Conservation (phyloP, 768 basidiomycete genomes). For the Xerocomus brunneocitrinus region DNA sequence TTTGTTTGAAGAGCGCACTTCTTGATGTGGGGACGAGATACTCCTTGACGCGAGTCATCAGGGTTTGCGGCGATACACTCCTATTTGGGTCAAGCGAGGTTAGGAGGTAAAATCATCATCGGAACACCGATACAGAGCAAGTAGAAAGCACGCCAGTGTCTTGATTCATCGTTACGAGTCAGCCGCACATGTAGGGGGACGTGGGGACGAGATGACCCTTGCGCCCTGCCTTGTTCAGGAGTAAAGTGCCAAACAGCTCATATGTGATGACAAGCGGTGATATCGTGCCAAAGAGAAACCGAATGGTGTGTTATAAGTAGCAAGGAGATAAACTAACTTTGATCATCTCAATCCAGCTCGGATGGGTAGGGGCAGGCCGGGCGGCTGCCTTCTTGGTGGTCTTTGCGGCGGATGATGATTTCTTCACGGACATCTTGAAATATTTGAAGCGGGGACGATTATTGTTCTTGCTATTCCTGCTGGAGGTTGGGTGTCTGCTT, state of each 20-base stretch:
- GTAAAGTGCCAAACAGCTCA: conserved; percentile 5
- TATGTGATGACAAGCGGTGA: conserved; percentile 6
- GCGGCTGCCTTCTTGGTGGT: conserved; percentile 32
- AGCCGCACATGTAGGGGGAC: conserved; percentile 9
- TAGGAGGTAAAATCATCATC: conserved; percentile 15
- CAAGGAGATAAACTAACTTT: conserved; percentile 46
- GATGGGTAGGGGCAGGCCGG: conserved; percentile 35
- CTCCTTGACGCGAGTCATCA: conserved; percentile 77
- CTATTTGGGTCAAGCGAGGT: conserved; percentile 39
- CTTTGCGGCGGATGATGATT: conserved; percentile 44
- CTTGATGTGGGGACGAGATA: conserved; percentile 91
- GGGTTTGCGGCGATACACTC: conserved; percentile 74
- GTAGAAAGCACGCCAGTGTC: neutral
- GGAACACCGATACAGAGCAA: conserved; percentile 9
- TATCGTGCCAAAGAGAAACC: conserved; percentile 5
- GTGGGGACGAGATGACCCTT: conserved; percentile 28
- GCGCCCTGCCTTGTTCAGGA: conserved; percentile 38
- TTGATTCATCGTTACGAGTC: conserved; percentile 7
- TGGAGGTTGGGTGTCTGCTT: conserved; percentile 11
- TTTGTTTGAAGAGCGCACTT: conserved; percentile 51
- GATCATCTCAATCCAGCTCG: conserved; percentile 76
- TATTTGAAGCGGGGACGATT: conserved; percentile 9
- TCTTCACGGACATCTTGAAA: conserved; percentile 38
- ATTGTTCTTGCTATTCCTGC: conserved; percentile 16
- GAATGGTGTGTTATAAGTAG: conserved; percentile 11